Base-by-base conservation (phyloP, 1,139 yeast genomes). In the Kluyveromyces marxianus region DNA sequence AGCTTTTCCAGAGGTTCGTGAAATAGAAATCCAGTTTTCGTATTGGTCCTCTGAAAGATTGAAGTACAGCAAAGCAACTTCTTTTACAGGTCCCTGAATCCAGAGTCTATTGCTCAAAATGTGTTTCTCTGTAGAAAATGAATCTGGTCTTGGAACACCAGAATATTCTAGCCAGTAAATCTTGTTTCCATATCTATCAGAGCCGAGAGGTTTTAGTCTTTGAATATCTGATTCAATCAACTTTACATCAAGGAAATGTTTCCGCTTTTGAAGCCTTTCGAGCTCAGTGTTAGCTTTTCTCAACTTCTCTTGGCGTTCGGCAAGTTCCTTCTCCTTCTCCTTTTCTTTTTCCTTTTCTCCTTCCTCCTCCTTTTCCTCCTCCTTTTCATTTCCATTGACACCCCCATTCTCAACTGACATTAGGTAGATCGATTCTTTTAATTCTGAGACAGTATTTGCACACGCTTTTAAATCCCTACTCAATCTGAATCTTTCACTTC, bases 111-210 rank as follows among this genome's bases (percentile, higher is more conserved):
- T 97, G 26, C 35, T 14, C 8, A 36, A 25, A 6, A 38, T 21
- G 24, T 34, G 33, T 7, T 44, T 24, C 6, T 21, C 25, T 5
- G 10, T 7, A 84, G 89, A 66, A n/a, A 67, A 14, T 65, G 70
- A 26, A 58, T 67, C 27, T 62, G 64, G 7, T 72, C 76, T 39
- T 4, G 89, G 87, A 46, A 87, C 71, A 0, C 97, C 97, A 59
- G 83, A 83, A 53, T 77, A 74, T 60, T 92, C 97, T 60, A 90
- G 81, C 96, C 96, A 92, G 95, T 96, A 94, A 63, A 90, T 92
- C 54, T 92, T 72, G 66, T 92, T 94, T 62, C 72, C 88, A 51
- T 78, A 76, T 46, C 96, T 71, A 63, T 92, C 99, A 52, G 81
- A 76, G 4, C 99, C 99, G 29, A 92, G 68, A 42, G 79, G 71